Evolutionary conservation across 257 asterid species (phyloP).

Genomic region (Solanum clarkiae): DNA sequence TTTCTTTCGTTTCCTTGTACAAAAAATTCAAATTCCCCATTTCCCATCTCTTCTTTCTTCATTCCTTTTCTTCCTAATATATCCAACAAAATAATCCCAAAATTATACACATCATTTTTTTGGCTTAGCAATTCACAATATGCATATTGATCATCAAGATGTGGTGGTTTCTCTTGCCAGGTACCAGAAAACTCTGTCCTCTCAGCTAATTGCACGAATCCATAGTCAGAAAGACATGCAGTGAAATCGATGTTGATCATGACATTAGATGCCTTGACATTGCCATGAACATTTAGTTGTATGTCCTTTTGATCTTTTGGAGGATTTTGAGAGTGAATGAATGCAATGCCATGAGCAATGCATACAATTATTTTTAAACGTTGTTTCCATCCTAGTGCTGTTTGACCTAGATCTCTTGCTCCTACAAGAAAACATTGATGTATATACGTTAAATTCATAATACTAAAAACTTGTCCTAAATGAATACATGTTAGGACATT

Average conservation of each 20-base stretch:
- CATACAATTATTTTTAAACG: constrained; percentile 18
- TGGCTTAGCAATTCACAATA: constrained; percentile 8
- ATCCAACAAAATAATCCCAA: constrained; percentile 40
- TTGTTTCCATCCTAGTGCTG: constrained; percentile 36
- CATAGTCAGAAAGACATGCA: constrained; percentile 35
- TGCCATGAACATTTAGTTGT: constrained; percentile 40
- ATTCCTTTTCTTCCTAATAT: constrained; percentile 14
- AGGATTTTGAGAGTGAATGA: constrained; percentile 32
- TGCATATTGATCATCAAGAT: background rate
- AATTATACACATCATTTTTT: constrained; percentile 33
- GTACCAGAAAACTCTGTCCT: constrained; percentile 15
- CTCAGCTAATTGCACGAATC: constrained; percentile 36
- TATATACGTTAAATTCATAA: background rate
- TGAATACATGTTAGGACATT: too few species aligned
- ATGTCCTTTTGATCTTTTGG: constrained; percentile 16
- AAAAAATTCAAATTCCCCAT: constrained; percentile 9
- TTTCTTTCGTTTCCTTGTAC: constrained; percentile 9
- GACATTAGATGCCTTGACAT: constrained; percentile 43
- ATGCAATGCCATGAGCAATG: constrained; percentile 34
- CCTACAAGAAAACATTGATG: background rate
- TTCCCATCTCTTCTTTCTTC: background rate
- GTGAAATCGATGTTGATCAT: constrained; percentile 39
- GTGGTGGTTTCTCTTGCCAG: background rate
- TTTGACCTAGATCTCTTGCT: constrained; percentile 38
- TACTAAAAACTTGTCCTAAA: too few species aligned